Conservation (phyloP, 345 rosid species). For the Salix viminalis region DNA sequence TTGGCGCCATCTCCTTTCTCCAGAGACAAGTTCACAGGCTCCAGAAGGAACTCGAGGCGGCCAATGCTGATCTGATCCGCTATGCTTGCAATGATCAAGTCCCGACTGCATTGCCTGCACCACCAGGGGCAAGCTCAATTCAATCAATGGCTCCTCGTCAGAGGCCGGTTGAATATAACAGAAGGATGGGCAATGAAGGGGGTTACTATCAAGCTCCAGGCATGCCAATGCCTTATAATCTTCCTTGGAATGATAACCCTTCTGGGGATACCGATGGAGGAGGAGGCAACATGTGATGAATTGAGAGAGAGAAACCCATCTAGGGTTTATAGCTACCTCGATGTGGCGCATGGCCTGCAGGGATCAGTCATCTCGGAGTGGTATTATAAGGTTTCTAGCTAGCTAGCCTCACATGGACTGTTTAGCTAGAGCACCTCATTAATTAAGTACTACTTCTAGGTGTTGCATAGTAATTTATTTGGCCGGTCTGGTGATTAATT, state of each 20-base stretch:
- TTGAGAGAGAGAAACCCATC: neutral
- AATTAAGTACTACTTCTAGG: neutral
- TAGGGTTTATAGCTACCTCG: constrained; percentile 33
- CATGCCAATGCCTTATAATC: constrained; percentile 13
- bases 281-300: constrained; percentile 42
- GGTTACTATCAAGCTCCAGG: constrained; percentile 23
- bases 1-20: constrained; percentile 82
- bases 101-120: constrained; percentile 19
- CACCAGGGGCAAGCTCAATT: constrained; percentile 8
- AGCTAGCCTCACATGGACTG: constrained; percentile 27
- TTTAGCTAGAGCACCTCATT: constrained; percentile 27
- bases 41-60: constrained; percentile 84
- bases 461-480: constrained; percentile 8
- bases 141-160: constrained; percentile 12
- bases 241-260: constrained; percentile 38
- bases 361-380: neutral
- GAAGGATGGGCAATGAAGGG: constrained; percentile 34
- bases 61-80: constrained; percentile 79
- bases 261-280: constrained; percentile 45
- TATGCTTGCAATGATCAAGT: constrained; percentile 23
- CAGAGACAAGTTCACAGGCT: constrained; percentile 87
- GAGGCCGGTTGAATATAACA: constrained; percentile 15
- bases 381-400: constrained; percentile 29
- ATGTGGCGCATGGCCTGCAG: constrained; percentile 3
- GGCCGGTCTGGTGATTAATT: constrained; percentile 13